Percentiles rank a stretch among this genome's conserved stretches.
These are phyloP conservation scores for Pulveroboletus frians DNA, from an alignment of 768 basidiomycete species.

Conservation along the genomic window DNA sequence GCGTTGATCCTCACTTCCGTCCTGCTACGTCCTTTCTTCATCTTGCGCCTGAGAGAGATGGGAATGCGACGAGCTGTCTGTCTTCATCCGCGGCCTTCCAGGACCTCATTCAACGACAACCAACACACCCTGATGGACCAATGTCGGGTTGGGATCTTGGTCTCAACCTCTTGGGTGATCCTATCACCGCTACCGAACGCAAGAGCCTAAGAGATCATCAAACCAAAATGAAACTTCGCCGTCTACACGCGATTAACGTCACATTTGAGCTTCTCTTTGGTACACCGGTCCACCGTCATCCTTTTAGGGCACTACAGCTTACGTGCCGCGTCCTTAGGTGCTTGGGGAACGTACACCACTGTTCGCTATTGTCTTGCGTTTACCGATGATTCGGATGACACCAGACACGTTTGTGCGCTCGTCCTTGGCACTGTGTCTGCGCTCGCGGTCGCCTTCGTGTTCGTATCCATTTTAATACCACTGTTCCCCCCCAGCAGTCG, in stretches of 20 bases:
- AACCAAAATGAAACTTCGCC: slow-evolving; percentile 31
- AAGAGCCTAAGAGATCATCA: slow-evolving; percentile 26
- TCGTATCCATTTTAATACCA: slow-evolving; percentile 39
- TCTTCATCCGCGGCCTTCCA: slow-evolving; percentile 30
- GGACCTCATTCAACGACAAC: slow-evolving; percentile 35
- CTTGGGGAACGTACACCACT: slow-evolving; percentile 58
- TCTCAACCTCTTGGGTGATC: slow-evolving; percentile 30
- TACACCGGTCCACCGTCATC: slow-evolving; percentile 15
- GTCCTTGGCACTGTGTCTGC: slow-evolving; percentile 23
- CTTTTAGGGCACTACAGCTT: neutral
- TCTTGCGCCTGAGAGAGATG: slow-evolving; percentile 10
- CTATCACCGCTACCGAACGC: slow-evolving; percentile 28
- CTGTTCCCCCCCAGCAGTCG: slow-evolving; percentile 28
- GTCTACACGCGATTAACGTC: slow-evolving; percentile 28
- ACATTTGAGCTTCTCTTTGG: slow-evolving; percentile 35
- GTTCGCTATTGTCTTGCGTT: slow-evolving; percentile 64
- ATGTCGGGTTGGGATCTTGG: slow-evolving; percentile 28
- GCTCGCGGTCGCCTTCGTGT: slow-evolving; percentile 18
- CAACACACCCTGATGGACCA: slow-evolving; percentile 40
- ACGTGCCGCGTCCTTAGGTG: slow-evolving; percentile 30
- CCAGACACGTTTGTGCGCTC: slow-evolving; percentile 35
- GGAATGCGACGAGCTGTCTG: slow-evolving; percentile 12
- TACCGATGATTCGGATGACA: slow-evolving; percentile 38
- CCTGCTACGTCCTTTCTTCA: slow-evolving; percentile 21
- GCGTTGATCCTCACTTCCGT: slow-evolving; percentile 13